These are phyloP conservation scores for Aspergillus cejpii DNA, from an alignment of 2,329 filamentous ascomycete genomes.

Conservation along the genomic window DNA sequence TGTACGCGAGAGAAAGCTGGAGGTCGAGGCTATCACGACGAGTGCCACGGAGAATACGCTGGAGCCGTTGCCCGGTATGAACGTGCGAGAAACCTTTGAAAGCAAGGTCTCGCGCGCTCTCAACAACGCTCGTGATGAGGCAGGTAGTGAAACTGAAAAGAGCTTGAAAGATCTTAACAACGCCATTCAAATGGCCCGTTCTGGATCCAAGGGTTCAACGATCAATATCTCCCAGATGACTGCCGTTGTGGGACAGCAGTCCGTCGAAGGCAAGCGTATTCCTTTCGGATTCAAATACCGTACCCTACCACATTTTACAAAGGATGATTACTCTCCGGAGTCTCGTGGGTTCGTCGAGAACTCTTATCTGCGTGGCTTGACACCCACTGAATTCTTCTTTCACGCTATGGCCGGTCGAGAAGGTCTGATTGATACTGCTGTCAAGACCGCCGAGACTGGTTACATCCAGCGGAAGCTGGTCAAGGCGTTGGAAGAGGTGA, in stretches of 20 bases:
- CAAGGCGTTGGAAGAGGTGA: conserved; percentile 95
- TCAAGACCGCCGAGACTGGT: conserved; percentile 98
- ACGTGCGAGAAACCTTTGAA: conserved; percentile 95
- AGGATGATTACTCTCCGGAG: conserved; percentile 97
- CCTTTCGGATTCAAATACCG: conserved; percentile 99
- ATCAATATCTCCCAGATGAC: conserved; percentile 99
- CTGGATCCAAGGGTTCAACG: conserved; percentile 95
- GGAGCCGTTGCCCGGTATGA: conserved; percentile 96
- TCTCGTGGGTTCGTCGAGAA: conserved; percentile 98
- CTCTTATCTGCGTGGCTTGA: conserved; percentile 91
- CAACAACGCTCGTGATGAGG: conserved; percentile 92
- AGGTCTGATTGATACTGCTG: conserved; percentile 97
- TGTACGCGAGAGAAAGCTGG: conserved; percentile 72
- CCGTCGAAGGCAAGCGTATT: conserved; percentile 97
- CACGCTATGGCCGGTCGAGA: conserved; percentile 99
- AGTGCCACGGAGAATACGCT: conserved; percentile 78
- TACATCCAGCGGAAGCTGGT: conserved; percentile 98
- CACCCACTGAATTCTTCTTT: conserved; percentile 97
- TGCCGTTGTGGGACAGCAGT: conserved; percentile 93
- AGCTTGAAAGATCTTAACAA: conserved; percentile 95
- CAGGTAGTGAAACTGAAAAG: conserved; percentile 84
- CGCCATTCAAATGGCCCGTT: conserved; percentile 90
- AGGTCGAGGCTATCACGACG: conserved; percentile 68
- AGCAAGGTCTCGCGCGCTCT: conserved; percentile 91
- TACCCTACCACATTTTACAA: conserved; percentile 94